Evolutionary conservation across 352 stramenopile species (phyloP), one percentile per base, ranked within the genome.

Genomic region (Globisporangium cylindrosporum): DNA sequence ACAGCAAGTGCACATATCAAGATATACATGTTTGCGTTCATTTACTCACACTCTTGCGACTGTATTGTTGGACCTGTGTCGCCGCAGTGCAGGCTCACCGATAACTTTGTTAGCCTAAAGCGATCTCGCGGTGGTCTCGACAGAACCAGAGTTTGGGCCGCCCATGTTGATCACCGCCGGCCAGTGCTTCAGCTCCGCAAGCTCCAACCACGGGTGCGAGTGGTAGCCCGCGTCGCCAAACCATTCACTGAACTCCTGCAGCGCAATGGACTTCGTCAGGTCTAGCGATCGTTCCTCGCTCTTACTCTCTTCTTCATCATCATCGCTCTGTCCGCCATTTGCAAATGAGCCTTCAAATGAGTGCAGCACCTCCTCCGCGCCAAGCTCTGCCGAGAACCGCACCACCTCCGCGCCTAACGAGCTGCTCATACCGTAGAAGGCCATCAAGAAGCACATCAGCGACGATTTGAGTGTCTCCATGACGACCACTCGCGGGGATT

Each of bases 401-500:
- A 87, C 83, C 15, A 93, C 66, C 22, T 95, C 87, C 1, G 81
- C 79, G 38, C 82, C 91, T 12, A 92, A 62, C 8, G 85, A 93
- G 64, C 80, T 91, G 46, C 84, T 93, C 73, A 95, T 91, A 32
- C 82, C 87, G 69, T 93, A 95, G 58, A 95, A 92, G 12, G 82
- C 78, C 76, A 95, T 93, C 24, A 95, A 72, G 66, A 92, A 92
- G 62, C 80, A 87, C 73, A 79, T 91, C 25, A 95, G 75, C 60
- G 69, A 81, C 8, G 75, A 79, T 72, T 82, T 86, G 56, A 94
- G 78, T 1, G 74, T 91, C 61, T 88, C 80, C 18, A 92, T 64
- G 29, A 75, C 74, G 5, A 87, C 78, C n/a, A 74, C 73, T 5
- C 76, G 71, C 4, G 64, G 73, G 2, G 65, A 29, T 20, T 58